These are phyloP conservation scores for Leccinum cinnamomeum DNA, from an alignment of 1,284 basidiomycete species.

Conservation along the genomic window DNA sequence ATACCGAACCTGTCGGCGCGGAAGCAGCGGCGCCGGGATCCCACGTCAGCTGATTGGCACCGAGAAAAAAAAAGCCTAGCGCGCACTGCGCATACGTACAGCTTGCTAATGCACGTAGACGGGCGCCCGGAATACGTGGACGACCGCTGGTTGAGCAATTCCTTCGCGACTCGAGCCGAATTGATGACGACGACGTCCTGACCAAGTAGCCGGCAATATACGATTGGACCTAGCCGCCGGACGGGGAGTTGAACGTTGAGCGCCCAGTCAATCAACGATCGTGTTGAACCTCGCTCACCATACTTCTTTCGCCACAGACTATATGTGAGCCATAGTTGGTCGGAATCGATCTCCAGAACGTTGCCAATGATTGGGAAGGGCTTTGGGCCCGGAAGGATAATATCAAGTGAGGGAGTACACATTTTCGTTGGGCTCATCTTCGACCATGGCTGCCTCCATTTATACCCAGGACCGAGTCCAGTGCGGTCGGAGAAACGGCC, in stretches of 20 bases:
- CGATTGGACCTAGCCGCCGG: conserved; percentile 24
- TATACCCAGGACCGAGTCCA: conserved; percentile 20
- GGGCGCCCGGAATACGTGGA: conserved; percentile 33
- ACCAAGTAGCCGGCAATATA: conserved; percentile 30
- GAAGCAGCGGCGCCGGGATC: not conserved
- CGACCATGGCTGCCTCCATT: conserved; percentile 3
- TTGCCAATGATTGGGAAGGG: conserved; percentile 41
- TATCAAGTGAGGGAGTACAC: conserved; percentile 8
- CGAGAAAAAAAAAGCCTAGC: not conserved
- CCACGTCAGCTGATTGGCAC: not conserved
- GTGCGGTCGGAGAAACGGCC: conserved; percentile 6
- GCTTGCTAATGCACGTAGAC: conserved; percentile 22
- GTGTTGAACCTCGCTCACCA: conserved; percentile 12
- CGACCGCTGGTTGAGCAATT: conserved; percentile 34
- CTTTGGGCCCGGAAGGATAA: conserved; percentile 32
- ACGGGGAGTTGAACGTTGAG: not conserved
- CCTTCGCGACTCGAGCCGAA: conserved; percentile 28
- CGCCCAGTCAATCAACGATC: not conserved
- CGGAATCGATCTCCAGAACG: conserved; percentile 43
- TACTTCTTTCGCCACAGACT: conserved; percentile 31
- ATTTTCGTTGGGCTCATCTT: conserved; percentile 12
- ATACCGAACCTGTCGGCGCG: conserved; percentile 29
- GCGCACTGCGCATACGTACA: conserved; percentile 17
- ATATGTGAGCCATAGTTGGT: conserved; percentile 42
- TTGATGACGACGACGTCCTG: conserved; percentile 32